phyloP scores from a whole-genome alignment of 2,329 filamentous ascomycete genomes.

The Didymella glomerata region DNA sequence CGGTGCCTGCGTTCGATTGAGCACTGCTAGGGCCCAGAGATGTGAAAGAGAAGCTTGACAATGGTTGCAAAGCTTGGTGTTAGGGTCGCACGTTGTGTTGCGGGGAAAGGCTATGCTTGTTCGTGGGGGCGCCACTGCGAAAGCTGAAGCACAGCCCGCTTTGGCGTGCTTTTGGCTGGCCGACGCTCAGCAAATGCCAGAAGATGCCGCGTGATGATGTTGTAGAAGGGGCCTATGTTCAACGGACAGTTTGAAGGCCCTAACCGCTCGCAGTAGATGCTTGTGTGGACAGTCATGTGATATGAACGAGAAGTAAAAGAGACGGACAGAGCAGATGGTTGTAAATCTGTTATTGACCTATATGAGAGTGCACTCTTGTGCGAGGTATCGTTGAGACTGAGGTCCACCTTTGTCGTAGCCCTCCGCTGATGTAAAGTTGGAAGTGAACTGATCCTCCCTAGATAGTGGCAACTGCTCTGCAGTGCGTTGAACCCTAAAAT shows the following conservation, averaged over 20 bases:
- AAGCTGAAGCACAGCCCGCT: conserved; percentile 12
- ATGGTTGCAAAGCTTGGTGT: conserved; percentile 12
- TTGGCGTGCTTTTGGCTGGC: conserved; percentile 8
- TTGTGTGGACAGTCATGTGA: background rate
- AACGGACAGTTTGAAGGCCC: no score
- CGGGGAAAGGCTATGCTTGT: conserved; percentile 1
- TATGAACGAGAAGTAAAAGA: background rate
- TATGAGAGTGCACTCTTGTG: background rate
- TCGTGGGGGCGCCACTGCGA: background rate
- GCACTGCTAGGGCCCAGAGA: background rate
- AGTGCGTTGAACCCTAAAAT: conserved; percentile 1
- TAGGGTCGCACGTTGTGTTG: conserved; percentile 1
- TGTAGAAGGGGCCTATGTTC: background rate
- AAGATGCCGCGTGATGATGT: background rate
- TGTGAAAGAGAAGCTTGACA: conserved; percentile 13
- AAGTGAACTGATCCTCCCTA: background rate
- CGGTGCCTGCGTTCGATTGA: background rate
- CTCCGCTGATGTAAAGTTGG: background rate
- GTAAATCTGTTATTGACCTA: conserved; percentile 1
- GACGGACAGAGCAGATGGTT: no score
- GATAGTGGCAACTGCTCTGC: conserved; percentile 15
- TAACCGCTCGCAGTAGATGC: background rate
- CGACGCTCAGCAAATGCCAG: background rate
- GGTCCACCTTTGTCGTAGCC: background rate
- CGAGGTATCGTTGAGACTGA: background rate